Evolutionary conservation across 2,329 filamentous ascomycete genomes (phyloP).

Genomic region (Purpureocillium lavendulum): DNA sequence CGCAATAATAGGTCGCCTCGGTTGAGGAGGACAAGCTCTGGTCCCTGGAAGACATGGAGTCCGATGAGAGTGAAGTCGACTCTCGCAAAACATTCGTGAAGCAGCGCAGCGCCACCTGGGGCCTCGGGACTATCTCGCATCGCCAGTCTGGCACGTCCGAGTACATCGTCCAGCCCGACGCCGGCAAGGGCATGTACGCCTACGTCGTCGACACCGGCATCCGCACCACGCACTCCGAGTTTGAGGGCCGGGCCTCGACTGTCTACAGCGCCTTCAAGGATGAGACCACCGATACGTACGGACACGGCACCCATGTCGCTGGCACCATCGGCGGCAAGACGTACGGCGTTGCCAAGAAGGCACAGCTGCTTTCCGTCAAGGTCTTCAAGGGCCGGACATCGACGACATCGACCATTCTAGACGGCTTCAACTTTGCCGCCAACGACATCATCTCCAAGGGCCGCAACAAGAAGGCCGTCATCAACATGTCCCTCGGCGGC

Average conservation of each 20-base stretch:
- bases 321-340: constrained; percentile 26
- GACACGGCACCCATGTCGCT: constrained; percentile 34
- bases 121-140: constrained; percentile 23
- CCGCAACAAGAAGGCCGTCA: constrained; percentile 32
- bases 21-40: constrained; percentile 22
- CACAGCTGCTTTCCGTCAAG: constrained; percentile 36
- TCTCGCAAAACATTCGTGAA: too few relatives aligned
- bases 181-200: constrained; percentile 43
- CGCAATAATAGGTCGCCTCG: constrained; percentile 14
- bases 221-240: constrained; percentile 41
- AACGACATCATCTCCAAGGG: constrained; percentile 32
- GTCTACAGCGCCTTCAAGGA: constrained; percentile 18
- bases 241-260: constrained; percentile 39
- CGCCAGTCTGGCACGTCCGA: constrained; percentile 13
- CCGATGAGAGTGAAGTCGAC: constrained; percentile 18
- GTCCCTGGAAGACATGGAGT: constrained; percentile 14
- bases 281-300: constrained; percentile 23
- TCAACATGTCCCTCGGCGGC: constrained; percentile 50
- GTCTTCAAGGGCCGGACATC: constrained; percentile 26
- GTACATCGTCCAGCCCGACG: constrained; percentile 43
- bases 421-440: constrained; percentile 32
- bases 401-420: constrained; percentile 20
- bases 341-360: constrained; percentile 34
- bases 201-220: constrained; percentile 60
- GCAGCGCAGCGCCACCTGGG: constrained; percentile 22